These are phyloP conservation scores for Pythium utonaiense DNA, from an alignment of 352 stramenopile genomes.

Conservation along the genomic window DNA sequence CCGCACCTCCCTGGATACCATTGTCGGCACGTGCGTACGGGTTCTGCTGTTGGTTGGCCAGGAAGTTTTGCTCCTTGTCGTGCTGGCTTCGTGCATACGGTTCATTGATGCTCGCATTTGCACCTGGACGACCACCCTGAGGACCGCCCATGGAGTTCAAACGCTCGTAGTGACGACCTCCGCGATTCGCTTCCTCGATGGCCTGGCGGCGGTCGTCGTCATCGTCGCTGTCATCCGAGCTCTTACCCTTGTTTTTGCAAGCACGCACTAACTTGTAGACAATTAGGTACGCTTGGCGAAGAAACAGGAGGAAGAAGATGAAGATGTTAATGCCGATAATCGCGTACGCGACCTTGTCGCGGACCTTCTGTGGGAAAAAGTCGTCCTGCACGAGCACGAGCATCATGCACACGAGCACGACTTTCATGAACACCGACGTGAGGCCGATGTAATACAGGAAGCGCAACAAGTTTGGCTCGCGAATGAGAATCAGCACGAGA, in stretches of 20 bases:
- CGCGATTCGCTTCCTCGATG: conserved; percentile 14
- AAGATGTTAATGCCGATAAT: conserved; percentile 86
- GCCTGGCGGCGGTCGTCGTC: conserved; percentile 13
- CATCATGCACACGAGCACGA: conserved; percentile 79
- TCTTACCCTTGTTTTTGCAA: conserved; percentile 30
- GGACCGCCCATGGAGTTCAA: conserved; percentile 15
- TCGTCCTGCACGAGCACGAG: conserved; percentile 74
- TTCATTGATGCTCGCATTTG: conserved; percentile 2
- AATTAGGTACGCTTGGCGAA: conserved; percentile 77
- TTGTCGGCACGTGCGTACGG: conserved; percentile 7
- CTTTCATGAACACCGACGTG: conserved; percentile 74
- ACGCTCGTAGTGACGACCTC: conserved; percentile 17
- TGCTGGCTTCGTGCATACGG: conserved; percentile 19
- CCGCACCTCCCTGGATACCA: conserved; percentile 8
- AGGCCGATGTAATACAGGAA: conserved; percentile 86
- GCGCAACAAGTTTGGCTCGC: conserved; percentile 72
- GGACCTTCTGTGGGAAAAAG: conserved; percentile 73
- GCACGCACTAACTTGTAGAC: conserved; percentile 56
- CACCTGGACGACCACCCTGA: not conserved
- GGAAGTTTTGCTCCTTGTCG: conserved; percentile 16
- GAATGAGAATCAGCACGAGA: conserved; percentile 59
- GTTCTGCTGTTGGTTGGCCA: conserved; percentile 6
- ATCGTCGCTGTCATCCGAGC: conserved; percentile 13
- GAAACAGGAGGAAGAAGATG: conserved; percentile 78
- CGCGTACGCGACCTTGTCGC: conserved; percentile 80